phyloP scores from a whole-genome alignment of 441 rosid species.

The Theobroma grandiflorum region DNA sequence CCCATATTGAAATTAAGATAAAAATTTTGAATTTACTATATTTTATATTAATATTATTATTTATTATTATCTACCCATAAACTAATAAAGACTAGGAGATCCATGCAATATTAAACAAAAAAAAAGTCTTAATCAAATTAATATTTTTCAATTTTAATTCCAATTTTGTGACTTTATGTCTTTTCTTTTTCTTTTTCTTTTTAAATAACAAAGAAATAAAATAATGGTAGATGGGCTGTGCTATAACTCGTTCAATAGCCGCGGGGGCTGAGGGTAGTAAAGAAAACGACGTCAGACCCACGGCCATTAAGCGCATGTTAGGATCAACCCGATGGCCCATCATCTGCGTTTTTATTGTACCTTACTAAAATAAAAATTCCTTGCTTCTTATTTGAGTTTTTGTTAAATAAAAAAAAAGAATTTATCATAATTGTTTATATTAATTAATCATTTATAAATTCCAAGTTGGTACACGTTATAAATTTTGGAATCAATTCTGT shows the following conservation, averaged over 20 bases:
- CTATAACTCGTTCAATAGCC: too few species aligned
- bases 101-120: too few species aligned
- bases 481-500: background rate
- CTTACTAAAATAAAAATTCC: conserved; percentile 2
- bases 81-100: too few species aligned
- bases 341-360: background rate
- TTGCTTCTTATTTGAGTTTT: background rate
- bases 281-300: background rate
- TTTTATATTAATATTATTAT: too few species aligned
- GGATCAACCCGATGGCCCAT: background rate
- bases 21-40: too few species aligned
- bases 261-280: background rate
- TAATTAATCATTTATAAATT: background rate
- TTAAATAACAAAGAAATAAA: too few species aligned
- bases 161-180: background rate
- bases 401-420: background rate
- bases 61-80: too few species aligned
- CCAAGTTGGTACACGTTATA: background rate
- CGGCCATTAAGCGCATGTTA: background rate
- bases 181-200: too few species aligned
- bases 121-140: too few species aligned
- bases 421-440: background rate
- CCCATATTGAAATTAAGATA: background rate
- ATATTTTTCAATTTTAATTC: too few species aligned
- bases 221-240: too few species aligned